Base-by-base conservation (phyloP, 768 basidiomycete genomes). In the Strobilomyces dryophilus region DNA sequence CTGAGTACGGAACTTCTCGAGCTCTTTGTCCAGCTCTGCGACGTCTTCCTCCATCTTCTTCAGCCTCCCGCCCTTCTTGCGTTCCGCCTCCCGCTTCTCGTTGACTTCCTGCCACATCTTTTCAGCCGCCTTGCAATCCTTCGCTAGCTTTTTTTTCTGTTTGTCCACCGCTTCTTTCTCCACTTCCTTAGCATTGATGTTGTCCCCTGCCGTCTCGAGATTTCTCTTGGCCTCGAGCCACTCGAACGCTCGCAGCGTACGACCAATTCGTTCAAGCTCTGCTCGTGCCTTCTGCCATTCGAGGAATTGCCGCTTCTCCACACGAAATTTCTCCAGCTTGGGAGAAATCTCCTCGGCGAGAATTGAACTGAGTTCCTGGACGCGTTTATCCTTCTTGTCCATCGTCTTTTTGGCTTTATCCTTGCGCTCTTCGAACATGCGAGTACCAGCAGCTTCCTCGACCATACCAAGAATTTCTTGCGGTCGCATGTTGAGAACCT, bases 401-500 rank as follows among this genome's bases (percentile, higher is more conserved):
- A 99, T 99, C 0, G 92, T 97, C 71, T 89, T 92, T 65, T 87
- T 81, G 8, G 95, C 95, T 69, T 97, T 97, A 67, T 97, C 94
- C 66, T 98, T 99, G 17, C 91, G 83, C 49, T 98, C 95, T 68
- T 99, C 97, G 63, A 98, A 99, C 97, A 98, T 98, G 26, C 93
- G 86, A 27, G 97, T 99, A 7, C 97, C 97, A 0, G 95, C 92
- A 0, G 97, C 97, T 68, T 99, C 97, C 70, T 98, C 97, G 3
- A 98, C 91, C 90, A 99, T 95, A 1, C 94, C 92, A 12, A 99
- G 80, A 55, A 98, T 95, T 68, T 99, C 97, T 75, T 89, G 88
- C 0, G 97, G 95, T 24, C 92, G 87, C 97, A 99, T 98, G 71
- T 98, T 98, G 45, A 99, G 82, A 4, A 92, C 89, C 87, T 56